Conservation (phyloP, 805 yeast genomes). For the Cyberlindnera nakhonratchasimensis region DNA sequence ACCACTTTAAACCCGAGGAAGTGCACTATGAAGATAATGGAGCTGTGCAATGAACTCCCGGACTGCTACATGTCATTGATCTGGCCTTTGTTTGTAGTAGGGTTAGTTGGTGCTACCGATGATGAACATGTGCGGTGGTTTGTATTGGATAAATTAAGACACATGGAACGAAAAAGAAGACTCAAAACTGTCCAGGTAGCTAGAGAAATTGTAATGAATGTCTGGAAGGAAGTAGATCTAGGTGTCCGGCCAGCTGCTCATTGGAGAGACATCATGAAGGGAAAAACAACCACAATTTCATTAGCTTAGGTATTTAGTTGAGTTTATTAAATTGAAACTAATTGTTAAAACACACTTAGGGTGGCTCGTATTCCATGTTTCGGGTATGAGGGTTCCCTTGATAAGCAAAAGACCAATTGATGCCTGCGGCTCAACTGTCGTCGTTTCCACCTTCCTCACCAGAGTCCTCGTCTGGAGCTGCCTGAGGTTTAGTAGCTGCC, state of each 20-base stretch:
- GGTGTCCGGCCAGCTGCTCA: slow-evolving; percentile 22
- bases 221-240: slow-evolving; percentile 41
- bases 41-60: slow-evolving; percentile 27
- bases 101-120: slow-evolving; percentile 30
- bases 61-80: slow-evolving; percentile 35
- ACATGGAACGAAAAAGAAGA: slow-evolving; percentile 36
- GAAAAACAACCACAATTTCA: slow-evolving; percentile 36
- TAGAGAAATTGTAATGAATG: slow-evolving; percentile 31
- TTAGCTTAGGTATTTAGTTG: slow-evolving; percentile 36
- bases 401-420: no score
- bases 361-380: no score
- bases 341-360: no score
- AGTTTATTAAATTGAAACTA: no score
- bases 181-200: slow-evolving; percentile 39
- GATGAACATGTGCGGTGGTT: slow-evolving; percentile 38
- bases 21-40: slow-evolving; percentile 25
- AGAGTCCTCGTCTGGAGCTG: slow-evolving; percentile 7
- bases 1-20: slow-evolving; percentile 17
- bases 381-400: no score
- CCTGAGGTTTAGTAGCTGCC: not conserved
- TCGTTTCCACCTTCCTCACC: slow-evolving; percentile 7
- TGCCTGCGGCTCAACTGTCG: no score
- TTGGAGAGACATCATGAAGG: slow-evolving; percentile 39
- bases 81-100: slow-evolving; percentile 42
- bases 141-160: slow-evolving; percentile 32